These are phyloP conservation scores for Platanus orientalis DNA, from an alignment of 164 flowering plant species.

Conservation along the genomic window DNA sequence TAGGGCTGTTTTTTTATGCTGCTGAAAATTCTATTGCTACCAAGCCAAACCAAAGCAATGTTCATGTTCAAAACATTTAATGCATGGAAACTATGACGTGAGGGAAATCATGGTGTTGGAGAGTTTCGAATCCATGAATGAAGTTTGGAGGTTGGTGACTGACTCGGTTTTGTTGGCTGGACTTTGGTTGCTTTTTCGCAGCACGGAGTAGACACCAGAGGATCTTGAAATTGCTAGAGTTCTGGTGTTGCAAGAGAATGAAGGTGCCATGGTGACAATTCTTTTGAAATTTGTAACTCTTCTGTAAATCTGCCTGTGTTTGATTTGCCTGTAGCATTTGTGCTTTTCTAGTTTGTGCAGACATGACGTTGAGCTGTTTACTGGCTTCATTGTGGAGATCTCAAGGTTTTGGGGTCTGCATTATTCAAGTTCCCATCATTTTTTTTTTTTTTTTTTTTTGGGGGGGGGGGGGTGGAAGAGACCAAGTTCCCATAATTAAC, in stretches of 20 bases:
- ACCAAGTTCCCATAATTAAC: too few species aligned
- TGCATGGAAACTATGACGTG: neutral
- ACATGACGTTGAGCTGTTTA: neutral
- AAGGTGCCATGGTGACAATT: slow-evolving; percentile 1
- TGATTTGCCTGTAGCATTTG: neutral
- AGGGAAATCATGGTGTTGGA: neutral
- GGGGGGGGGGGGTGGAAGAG: too few species aligned
- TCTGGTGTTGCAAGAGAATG: slow-evolving; percentile 1
- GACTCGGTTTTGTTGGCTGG: neutral
- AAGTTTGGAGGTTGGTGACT: neutral
- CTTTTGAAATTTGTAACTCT: slow-evolving; percentile 8
- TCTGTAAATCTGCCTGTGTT: slow-evolving; percentile 5
- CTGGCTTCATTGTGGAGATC: too few species aligned
- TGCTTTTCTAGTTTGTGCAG: neutral
- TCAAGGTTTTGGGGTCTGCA: too few species aligned
- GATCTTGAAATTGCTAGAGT: neutral
- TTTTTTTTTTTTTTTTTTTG: too few species aligned
- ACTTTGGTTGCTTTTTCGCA: slow-evolving; percentile 1
- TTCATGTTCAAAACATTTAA: neutral
- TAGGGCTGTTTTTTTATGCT: slow-evolving; percentile 6
- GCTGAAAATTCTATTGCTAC: neutral
- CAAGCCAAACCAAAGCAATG: neutral
- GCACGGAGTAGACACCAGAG: neutral
- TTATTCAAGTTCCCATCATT: too few species aligned
- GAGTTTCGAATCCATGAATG: neutral